These are phyloP conservation scores for Trichoderma simmonsii DNA, from an alignment of 2,329 filamentous ascomycete species.

Conservation along the genomic window DNA sequence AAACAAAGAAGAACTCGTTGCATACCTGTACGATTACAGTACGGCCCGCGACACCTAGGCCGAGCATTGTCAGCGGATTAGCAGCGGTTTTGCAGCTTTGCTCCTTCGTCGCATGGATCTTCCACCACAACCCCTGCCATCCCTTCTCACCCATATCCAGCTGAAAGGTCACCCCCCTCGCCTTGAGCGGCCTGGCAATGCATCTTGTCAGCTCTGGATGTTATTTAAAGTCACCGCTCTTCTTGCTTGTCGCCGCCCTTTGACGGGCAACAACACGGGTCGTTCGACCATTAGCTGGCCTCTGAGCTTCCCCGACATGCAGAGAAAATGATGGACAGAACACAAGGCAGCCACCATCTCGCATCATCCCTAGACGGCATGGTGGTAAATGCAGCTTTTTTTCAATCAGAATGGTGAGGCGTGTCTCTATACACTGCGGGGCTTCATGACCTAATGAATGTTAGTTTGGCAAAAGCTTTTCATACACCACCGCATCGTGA, in stretches of 20 bases:
- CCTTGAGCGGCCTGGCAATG: neutral
- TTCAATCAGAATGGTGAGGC: constrained; percentile 1
- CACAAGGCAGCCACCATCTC: constrained; percentile 9
- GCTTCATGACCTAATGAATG: constrained; percentile 12
- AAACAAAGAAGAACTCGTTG: neutral
- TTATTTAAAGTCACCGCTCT: constrained; percentile 12
- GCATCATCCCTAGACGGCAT: neutral
- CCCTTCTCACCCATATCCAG: constrained; percentile 1
- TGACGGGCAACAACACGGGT: neutral
- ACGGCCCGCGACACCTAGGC: neutral
- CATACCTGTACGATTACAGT: neutral
- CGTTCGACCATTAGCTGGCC: neutral
- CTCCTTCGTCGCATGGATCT: constrained; percentile 5
- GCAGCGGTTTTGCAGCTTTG: neutral
- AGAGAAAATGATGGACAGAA: neutral
- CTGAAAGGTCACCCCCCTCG: constrained; percentile 6
- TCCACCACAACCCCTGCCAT: constrained; percentile 7
- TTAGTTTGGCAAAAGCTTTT: constrained; percentile 19
- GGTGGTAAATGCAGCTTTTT: neutral
- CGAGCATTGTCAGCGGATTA: constrained; percentile 3
- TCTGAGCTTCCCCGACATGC: neutral
- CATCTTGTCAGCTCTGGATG: constrained; percentile 1
- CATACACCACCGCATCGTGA: constrained; percentile 19
- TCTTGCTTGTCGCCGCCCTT: neutral
- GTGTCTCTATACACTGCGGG: constrained; percentile 19